Evolutionary conservation across 108 stramenopile genomes (phyloP), one percentile per base, ranked within the genome.

Genomic region (Cyclotella cryptica): DNA sequence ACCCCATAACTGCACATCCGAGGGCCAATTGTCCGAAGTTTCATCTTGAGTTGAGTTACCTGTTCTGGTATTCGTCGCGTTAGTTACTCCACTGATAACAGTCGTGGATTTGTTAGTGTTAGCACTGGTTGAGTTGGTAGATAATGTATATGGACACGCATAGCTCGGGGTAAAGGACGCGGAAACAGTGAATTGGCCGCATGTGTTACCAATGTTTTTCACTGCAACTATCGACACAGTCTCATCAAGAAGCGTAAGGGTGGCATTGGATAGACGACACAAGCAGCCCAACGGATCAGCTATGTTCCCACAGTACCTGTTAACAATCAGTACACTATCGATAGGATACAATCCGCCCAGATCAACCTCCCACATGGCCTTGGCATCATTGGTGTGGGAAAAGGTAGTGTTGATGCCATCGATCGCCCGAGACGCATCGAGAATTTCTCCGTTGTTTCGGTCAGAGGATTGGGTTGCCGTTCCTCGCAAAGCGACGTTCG

Each of bases 261-360:
- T 55, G 24, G 13, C 55, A 24, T 55, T 55, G 22, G 55, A 55
- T 26, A 55, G 55, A 55, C 22, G 55, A 55, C 55, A 55, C 24
- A 55, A 55, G 24, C 55, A 55, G 21, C 55, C 55, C n/a, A 55
- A 22, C 3, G 55, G 55, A 55, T 55, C 22, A 1, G n/a, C 13
- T 24, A 12, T 55, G 13, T 24, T 55, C 24, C 55, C 55, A 55
- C 55, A 55, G 24, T 55, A 24, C 22, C 22, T 12, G 24, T 55
- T 55, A 3, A 55, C 22, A 55, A 55, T 26, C 1, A 55, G 11
- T 55, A 55, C 8, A 24, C 8, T 55, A 12, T 55, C 22, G n/a
- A 55, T 55, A 22, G 22, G 22, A 26, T 6, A 55, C 12, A 26
- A 19, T 24, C 24, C 21, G 24, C 11, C 22, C 1, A 55, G 22